Evolutionary conservation across 257 asterid species (phyloP), one percentile per base, ranked within the genome.

Genomic region (Fraxinus excelsior): DNA sequence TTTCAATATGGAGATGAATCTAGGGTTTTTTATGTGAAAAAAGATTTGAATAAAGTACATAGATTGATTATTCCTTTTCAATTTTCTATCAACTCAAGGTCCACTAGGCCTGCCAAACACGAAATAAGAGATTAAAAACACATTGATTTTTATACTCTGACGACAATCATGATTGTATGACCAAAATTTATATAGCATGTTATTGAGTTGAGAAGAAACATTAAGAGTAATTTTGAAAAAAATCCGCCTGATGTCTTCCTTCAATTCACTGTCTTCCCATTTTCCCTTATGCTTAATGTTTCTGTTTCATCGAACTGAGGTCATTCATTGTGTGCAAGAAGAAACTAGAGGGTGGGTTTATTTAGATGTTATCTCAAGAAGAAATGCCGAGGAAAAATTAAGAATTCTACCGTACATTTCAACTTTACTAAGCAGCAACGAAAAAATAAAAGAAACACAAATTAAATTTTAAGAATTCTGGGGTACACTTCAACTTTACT

Each of bases 51-150:
- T n/a, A n/a, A n/a, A n/a, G n/a, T n/a, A n/a, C n/a, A n/a, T n/a
- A n/a, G n/a, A n/a, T n/a, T n/a, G n/a, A n/a, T n/a, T n/a, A n/a
- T n/a, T n/a, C n/a, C n/a, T n/a, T n/a, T n/a, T n/a, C n/a, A n/a
- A n/a, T n/a, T n/a, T n/a, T n/a, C n/a, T n/a, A n/a, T n/a, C n/a
- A n/a, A n/a, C n/a, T n/a, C 98, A 1, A 96, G 97, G 86, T 90
- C 94, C 35, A 88, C 75, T n/a, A 96, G 87, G 46, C 92, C 99
- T 96, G 94, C 70, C 79, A 78, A 80, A 79, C 58, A 56, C 35
- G 56, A 84, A 79, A 44, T 16, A 32, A 65, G 71, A 62, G 16
- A 77, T 72, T 53, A 68, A 26, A 78, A 29, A 18, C 16, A 28
- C 31, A 65, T 14, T 62, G 66, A 58, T 23, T 58, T 58, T 23